These are phyloP conservation scores for Penicillium psychrofluorescens DNA, from an alignment of 495 filamentous ascomycete species.

Conservation along the genomic window DNA sequence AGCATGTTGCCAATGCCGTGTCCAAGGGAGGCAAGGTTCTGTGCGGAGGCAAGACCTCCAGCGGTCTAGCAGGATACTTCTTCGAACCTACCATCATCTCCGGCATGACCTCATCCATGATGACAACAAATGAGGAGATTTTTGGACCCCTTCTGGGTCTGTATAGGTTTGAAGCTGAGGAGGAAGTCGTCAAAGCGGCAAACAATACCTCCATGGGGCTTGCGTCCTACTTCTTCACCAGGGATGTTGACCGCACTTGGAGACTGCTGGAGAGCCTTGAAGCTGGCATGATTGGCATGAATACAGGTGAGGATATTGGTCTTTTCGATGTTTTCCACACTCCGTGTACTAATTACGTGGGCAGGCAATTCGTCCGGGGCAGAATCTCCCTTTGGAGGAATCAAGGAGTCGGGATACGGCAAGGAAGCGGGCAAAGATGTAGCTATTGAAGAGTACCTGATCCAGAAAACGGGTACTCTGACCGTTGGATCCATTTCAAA, in stretches of 20 bases:
- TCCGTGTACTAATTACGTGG: no score
- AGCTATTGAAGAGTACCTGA: conserved; percentile 50
- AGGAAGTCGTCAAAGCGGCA: conserved; percentile 17
- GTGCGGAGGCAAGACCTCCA: conserved; percentile 2
- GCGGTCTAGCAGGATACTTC: conserved; percentile 28
- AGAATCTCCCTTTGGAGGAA: conserved; percentile 39
- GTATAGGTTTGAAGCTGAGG: conserved; percentile 20
- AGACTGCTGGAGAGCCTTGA: conserved; percentile 18
- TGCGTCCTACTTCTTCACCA: conserved; percentile 20
- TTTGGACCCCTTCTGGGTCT: conserved; percentile 22
- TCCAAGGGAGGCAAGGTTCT: conserved; percentile 7
- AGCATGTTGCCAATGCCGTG: conserved; percentile 11
- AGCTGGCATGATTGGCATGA: conserved; percentile 26
- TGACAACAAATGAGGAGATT: conserved; percentile 13
- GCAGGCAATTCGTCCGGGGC: conserved; percentile 8
- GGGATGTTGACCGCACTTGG: conserved; percentile 16
- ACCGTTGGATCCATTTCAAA: conserved; percentile 11
- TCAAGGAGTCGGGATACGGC: conserved; percentile 45
- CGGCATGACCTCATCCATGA: conserved; percentile 50
- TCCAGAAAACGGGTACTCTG: conserved; percentile 54
- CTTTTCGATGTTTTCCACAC: no score
- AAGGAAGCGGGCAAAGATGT: conserved; percentile 57
- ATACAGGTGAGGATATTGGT: conserved; percentile 7
- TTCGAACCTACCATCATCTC: conserved; percentile 63
- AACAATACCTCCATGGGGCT: conserved; percentile 23